A percentile compares a stretch with the other conserved stretches of the same genome.
phyloP scores from a whole-genome alignment of 2,329 filamentous ascomycete species.

The Aureobasidium melanogenum region DNA sequence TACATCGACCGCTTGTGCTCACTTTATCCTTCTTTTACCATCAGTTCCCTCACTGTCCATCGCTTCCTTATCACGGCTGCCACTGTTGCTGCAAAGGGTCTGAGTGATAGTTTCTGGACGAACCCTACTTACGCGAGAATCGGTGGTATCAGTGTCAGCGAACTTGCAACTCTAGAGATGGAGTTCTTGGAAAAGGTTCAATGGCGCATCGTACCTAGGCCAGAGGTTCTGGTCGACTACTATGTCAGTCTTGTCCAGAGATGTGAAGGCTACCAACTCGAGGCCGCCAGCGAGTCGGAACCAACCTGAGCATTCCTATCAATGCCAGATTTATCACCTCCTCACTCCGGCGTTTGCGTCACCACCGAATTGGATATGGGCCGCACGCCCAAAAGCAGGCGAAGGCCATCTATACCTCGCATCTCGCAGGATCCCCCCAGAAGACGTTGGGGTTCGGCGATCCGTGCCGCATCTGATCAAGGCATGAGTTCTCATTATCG shows the following conservation, averaged over 20 bases:
- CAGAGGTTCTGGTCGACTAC: constrained; percentile 87
- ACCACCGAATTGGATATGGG: not conserved
- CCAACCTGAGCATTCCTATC: not conserved
- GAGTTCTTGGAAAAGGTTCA: constrained; percentile 89
- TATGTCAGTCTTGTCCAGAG: constrained; percentile 76
- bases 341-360: not conserved
- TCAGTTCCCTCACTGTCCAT: constrained; percentile 92
- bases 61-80: constrained; percentile 94
- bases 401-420: not conserved
- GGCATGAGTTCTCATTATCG: not conserved
- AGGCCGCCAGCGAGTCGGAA: constrained; percentile 18
- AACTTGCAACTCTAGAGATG: constrained; percentile 83
- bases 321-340: not conserved
- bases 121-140: constrained; percentile 94
- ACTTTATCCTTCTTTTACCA: constrained; percentile 88
- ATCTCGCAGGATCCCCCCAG: not conserved
- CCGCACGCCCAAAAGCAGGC: not conserved
- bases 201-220: constrained; percentile 94
- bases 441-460: not conserved
- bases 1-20: constrained; percentile 94
- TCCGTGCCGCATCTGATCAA: not conserved
- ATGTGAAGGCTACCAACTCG: constrained; percentile 50
- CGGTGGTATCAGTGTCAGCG: constrained; percentile 81
- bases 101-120: constrained; percentile 97
- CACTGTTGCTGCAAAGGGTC: constrained; percentile 88